Evolutionary conservation across 306 rosid species (phyloP), one percentile per base, ranked within the genome.

Genomic region (Potentilla sterilis): DNA sequence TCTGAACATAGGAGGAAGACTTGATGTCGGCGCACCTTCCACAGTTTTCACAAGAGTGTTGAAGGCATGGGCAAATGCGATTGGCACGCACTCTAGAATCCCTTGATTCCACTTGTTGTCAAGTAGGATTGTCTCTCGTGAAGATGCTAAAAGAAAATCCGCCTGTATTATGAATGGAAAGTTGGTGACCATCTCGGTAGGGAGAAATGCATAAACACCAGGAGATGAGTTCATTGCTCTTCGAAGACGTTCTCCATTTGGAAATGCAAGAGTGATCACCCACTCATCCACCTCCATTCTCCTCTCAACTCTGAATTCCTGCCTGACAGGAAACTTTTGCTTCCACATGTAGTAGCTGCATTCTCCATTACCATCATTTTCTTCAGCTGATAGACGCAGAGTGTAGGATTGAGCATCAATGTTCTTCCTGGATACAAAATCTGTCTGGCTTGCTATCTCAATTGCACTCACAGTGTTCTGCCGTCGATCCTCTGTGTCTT

Each of bases 151-250:
- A 2, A 92, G 84, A 83, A 91, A 91, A 77, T 91, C 97, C 16
- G 92, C 90, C 78, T 91, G 97, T 48, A 91, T 86, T 73, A 89
- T 87, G 81, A 92, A 92, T 0, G 97, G 97, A 24, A 92, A 89
- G 65, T 81, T 75, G 4, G 93, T 92, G 0, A 89, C 79, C 96
- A 89, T 89, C 76, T 87, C 89, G 8, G 97, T 89, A 7, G 97
- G 97, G 69, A 92, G 93, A 78, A 88, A 92, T 2, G 90, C 89
- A 46, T 86, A 92, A 37, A 92, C 69, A 49, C 97, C 96, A 11
- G 90, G 86, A 7, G 82, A 87, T 21, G 82, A 87, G 73, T 37
- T 81, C 32, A 2, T 64, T 44, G 88, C 92, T 58, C 84, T 72
- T 4, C 54, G 24, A 68, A 87, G 88, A 59, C 87, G 87, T 75